phyloP scores from a whole-genome alignment of 768 basidiomycete genomes.

The Hirschioporus abietinus region DNA sequence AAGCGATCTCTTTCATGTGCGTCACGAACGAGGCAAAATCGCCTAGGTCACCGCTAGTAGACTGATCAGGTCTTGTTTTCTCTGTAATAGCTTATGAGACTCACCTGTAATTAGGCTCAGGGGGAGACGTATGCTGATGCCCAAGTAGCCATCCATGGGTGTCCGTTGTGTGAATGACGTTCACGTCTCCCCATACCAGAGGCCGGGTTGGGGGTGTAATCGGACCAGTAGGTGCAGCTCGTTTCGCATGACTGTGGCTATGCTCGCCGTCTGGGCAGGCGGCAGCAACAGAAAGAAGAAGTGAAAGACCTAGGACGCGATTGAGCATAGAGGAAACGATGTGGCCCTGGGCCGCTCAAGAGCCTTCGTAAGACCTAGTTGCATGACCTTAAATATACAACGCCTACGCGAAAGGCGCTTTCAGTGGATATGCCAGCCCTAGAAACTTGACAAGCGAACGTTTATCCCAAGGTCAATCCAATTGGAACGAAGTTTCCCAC shows the following conservation, averaged over 20 bases:
- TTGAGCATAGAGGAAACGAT: not conserved
- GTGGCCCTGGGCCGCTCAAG: too few relatives aligned
- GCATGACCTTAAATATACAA: too few relatives aligned
- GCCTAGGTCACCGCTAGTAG: conserved; percentile 55
- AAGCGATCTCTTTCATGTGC: conserved; percentile 74
- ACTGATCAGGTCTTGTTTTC: not conserved
- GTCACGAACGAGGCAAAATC: conserved; percentile 83
- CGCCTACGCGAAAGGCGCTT: not conserved
- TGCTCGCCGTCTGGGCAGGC: conserved; percentile 26
- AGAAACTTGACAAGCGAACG: not conserved
- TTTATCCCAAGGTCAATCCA: not conserved
- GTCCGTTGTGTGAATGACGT: conserved; percentile 84
- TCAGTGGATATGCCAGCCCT: not conserved
- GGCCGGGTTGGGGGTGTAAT: conserved; percentile 56
- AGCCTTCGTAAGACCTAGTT: too few relatives aligned
- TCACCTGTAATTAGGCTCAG: conserved; percentile 72
- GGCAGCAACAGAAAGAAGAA: not conserved
- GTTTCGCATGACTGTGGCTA: conserved; percentile 22
- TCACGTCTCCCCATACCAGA: conserved; percentile 85
- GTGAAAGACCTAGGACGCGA: not conserved
- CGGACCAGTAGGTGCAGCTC: conserved; percentile 35
- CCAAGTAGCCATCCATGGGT: conserved; percentile 80
- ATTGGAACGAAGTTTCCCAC: not conserved
- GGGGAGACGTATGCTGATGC: conserved; percentile 68
- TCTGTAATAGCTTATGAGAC: conserved; percentile 13